These are phyloP conservation scores for Umbellularia californica DNA, from an alignment of 164 flowering plant genomes.

Conservation along the genomic window DNA sequence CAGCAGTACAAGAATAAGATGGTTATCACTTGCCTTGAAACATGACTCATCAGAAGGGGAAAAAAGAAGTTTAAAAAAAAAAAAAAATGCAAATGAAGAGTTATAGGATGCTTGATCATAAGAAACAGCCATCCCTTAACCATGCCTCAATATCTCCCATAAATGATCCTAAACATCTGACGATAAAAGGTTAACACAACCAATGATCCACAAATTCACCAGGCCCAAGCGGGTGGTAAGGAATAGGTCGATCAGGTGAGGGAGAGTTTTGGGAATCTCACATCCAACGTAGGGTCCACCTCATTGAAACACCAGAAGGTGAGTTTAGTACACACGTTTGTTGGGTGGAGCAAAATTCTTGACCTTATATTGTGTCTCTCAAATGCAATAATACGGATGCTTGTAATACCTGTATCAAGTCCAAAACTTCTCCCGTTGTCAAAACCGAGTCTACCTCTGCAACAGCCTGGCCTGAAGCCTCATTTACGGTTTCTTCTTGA, in stretches of 20 bases:
- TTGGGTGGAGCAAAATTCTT: neutral
- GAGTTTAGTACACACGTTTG: neutral
- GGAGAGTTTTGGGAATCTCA: neutral
- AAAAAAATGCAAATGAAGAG: neutral
- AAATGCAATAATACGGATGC: neutral
- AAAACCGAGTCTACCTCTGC: slow-evolving; percentile 93
- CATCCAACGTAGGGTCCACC: neutral
- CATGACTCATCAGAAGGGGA: neutral
- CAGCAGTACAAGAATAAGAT: slow-evolving; percentile 7
- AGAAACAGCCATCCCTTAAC: too few species aligned
- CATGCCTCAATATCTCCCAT: too few species aligned
- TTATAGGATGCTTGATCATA: too few species aligned
- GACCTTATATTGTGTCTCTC: neutral
- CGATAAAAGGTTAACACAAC: too few species aligned
- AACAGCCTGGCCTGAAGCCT: slow-evolving; percentile 24
- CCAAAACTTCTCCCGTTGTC: slow-evolving; percentile 95
- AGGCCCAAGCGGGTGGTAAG: neutral
- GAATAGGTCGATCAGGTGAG: neutral
- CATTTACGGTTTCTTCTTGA: slow-evolving; percentile 26
- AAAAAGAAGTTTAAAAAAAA: neutral
- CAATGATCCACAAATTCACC: neutral
- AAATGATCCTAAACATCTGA: too few species aligned
- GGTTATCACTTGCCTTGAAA: neutral
- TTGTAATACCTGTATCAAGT: slow-evolving; percentile 65
- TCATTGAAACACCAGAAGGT: neutral